Percentiles rank a stretch among this genome's conserved stretches.
These are phyloP conservation scores for Fraxinus quadrangulata DNA, from an alignment of 257 asterid genomes.

Conservation along the genomic window DNA sequence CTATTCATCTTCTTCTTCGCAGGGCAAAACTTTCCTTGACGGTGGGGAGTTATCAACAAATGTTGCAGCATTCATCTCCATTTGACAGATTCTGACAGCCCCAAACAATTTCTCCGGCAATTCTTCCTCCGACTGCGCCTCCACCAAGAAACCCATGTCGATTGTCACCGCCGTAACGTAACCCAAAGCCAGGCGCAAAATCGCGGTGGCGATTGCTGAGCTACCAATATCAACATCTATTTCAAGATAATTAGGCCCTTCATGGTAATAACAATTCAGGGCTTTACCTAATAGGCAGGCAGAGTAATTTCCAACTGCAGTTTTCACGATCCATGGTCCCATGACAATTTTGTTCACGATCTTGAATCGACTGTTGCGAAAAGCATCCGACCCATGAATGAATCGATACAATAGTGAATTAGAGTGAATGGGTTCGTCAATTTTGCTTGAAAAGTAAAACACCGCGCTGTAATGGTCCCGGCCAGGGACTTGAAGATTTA, in stretches of 20 bases:
- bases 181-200: slow-evolving; percentile 78
- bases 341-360: slow-evolving; percentile 78
- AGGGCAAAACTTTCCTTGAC: slow-evolving; percentile 53
- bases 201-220: slow-evolving; percentile 82
- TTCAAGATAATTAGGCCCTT: slow-evolving; percentile 72
- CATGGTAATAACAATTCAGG: slow-evolving; percentile 65
- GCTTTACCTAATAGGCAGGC: slow-evolving; percentile 87
- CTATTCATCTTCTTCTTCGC: slow-evolving; percentile 31
- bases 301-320: slow-evolving; percentile 85
- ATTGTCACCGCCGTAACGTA: slow-evolving; percentile 78
- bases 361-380: slow-evolving; percentile 75
- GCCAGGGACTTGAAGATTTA: slow-evolving; percentile 87
- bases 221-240: slow-evolving; percentile 90
- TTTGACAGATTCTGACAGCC: slow-evolving; percentile 79
- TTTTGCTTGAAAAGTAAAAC: slow-evolving; percentile 69
- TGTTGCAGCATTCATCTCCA: slow-evolving; percentile 84
- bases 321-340: slow-evolving; percentile 93
- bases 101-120: slow-evolving; percentile 85
- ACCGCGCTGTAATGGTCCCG: slow-evolving; percentile 86
- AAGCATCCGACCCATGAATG: slow-evolving; percentile 68
- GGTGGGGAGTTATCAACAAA: slow-evolving; percentile 51
- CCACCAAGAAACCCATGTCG: slow-evolving; percentile 93
- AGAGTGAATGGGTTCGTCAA: slow-evolving; percentile 50
- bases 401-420: slow-evolving; percentile 64
- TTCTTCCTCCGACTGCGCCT: slow-evolving; percentile 69